Percentiles rank a stretch among this genome's conserved stretches.
phyloP scores from a whole-genome alignment of 345 rosid species.

The Eucalyptus tenuipes region DNA sequence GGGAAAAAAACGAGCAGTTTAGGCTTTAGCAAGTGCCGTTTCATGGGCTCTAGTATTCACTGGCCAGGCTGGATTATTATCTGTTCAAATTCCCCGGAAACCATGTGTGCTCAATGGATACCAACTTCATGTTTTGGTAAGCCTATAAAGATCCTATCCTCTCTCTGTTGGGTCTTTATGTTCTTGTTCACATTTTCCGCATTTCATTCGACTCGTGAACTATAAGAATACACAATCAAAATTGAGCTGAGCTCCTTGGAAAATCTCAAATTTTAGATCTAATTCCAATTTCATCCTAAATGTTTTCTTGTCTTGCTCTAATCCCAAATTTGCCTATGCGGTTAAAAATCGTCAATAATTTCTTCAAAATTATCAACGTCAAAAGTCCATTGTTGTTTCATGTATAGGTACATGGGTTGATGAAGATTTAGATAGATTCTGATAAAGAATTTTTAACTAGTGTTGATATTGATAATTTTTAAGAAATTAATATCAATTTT shows the following conservation, averaged over 20 bases:
- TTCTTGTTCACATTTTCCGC: background rate
- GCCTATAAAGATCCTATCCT: background rate
- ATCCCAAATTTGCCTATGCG: rapidly evolving
- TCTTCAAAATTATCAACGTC: background rate
- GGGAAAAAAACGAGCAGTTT: background rate
- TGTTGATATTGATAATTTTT: rapidly evolving
- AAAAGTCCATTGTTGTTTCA: rapidly evolving
- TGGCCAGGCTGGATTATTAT: background rate
- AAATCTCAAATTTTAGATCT: background rate
- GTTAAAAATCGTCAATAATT: rapidly evolving
- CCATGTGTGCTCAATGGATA: background rate
- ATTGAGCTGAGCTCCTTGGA: rapidly evolving
- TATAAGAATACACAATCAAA: background rate
- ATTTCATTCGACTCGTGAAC: background rate
- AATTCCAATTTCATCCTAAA: no score
- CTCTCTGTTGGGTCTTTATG: background rate
- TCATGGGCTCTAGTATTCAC: background rate
- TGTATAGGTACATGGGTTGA: rapidly evolving
- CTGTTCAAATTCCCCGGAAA: background rate
- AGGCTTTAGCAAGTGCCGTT: background rate
- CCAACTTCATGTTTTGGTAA: background rate
- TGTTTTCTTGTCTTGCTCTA: no score
- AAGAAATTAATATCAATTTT: background rate
- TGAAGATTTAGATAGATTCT: background rate
- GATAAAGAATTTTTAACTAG: rapidly evolving